phyloP scores from a whole-genome alignment of 805 yeast genomes.

The Starmerella floris region DNA sequence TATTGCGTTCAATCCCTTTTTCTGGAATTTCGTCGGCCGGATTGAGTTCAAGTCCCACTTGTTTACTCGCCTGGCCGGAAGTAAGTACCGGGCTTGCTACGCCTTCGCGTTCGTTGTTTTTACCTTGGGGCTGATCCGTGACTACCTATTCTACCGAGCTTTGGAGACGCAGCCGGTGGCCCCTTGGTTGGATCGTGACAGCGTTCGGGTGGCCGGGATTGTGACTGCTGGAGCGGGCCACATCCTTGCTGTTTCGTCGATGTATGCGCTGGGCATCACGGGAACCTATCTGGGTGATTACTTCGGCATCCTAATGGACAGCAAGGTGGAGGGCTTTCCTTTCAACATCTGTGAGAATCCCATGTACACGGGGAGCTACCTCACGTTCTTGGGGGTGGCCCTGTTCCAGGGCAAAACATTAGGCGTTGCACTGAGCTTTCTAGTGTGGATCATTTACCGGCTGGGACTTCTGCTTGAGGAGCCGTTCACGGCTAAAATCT shows the following conservation, averaged over 20 bases:
- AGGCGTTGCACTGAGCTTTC: constrained; percentile 56
- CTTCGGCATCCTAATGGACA: constrained; percentile 86
- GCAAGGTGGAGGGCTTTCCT: constrained; percentile 84
- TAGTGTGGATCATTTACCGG: constrained; percentile 70
- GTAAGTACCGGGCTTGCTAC: constrained; percentile 66
- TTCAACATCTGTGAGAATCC: constrained; percentile 86
- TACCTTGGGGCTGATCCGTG: constrained; percentile 71
- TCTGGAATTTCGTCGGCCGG: constrained; percentile 91
- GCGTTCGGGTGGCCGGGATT: constrained; percentile 41
- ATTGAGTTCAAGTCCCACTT: constrained; percentile 65
- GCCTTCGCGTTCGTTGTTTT: constrained; percentile 71
- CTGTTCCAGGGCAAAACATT: constrained; percentile 81
- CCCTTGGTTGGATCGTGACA: constrained; percentile 33
- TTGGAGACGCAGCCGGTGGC: constrained; percentile 58
- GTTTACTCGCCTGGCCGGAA: constrained; percentile 59
- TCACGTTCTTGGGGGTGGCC: constrained; percentile 83
- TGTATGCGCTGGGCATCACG: constrained; percentile 87
- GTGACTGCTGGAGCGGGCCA: constrained; percentile 56
- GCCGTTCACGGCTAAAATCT: constrained; percentile 88
- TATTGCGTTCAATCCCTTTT: constrained; percentile 82
- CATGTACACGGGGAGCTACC: constrained; percentile 88
- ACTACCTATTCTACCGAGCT: constrained; percentile 55
- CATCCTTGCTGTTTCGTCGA: constrained; percentile 64
- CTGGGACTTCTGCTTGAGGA: constrained; percentile 83
- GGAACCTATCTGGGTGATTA: constrained; percentile 97